phyloP scores from a whole-genome alignment of 2,329 filamentous ascomycete species.

The Trichoderma sp. region DNA sequence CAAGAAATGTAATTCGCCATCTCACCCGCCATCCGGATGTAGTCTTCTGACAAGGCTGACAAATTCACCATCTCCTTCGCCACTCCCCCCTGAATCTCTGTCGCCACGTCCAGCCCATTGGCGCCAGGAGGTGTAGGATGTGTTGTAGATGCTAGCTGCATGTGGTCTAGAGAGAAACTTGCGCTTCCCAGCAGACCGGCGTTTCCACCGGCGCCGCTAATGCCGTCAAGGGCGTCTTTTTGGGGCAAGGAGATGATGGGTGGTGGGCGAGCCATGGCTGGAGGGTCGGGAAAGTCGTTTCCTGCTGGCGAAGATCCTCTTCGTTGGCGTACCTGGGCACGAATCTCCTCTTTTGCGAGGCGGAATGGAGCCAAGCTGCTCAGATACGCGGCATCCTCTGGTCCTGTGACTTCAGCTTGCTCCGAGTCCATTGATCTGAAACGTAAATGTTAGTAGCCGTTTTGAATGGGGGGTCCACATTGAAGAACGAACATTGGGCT shows the following conservation, averaged over 20 bases:
- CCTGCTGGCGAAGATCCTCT: neutral
- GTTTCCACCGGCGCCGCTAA: neutral
- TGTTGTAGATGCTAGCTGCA: conserved; percentile 18
- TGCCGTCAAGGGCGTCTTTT: neutral
- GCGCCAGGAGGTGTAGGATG: conserved; percentile 6
- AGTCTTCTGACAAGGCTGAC: conserved; percentile 10
- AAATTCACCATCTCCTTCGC: neutral
- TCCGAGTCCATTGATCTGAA: conserved; percentile 8
- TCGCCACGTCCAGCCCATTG: neutral
- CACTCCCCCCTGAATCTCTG: neutral
- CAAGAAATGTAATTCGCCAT: conserved; percentile 19
- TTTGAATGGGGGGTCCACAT: neutral
- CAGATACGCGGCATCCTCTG: conserved; percentile 7
- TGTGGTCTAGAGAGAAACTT: conserved; percentile 7
- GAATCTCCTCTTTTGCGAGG: conserved; percentile 16
- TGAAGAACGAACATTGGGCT: conserved; percentile 5
- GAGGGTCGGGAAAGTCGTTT: neutral
- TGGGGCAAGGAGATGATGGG: conserved; percentile 20
- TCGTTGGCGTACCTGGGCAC: neutral
- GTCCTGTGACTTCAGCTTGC: conserved; percentile 12
- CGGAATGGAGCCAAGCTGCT: conserved; percentile 13
- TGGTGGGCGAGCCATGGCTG: neutral
- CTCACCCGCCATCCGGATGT: conserved; percentile 21
- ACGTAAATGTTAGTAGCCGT: neutral
- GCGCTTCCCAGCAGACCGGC: neutral